A percentile compares a stretch with the other conserved stretches of the same genome.
phyloP scores from a whole-genome alignment of 441 rosid genomes.

The Pelargonium fulgidum region DNA sequence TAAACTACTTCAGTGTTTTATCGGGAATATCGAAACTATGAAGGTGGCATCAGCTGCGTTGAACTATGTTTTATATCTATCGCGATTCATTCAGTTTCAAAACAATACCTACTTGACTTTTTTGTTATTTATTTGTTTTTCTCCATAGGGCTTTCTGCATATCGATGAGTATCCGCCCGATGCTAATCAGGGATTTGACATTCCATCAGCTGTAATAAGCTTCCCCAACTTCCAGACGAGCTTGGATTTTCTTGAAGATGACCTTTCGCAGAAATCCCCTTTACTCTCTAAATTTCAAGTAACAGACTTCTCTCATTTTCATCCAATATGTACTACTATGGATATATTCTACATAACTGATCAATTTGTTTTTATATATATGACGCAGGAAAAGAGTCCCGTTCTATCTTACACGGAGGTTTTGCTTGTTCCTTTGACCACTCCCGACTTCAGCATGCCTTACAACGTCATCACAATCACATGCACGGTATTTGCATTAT shows the following conservation, averaged over 20 bases:
- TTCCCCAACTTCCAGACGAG: constrained; percentile 54
- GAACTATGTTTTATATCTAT: not conserved
- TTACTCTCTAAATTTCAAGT: constrained; percentile 62
- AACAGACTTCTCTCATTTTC: constrained; percentile 3
- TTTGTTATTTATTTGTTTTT: constrained; percentile 23
- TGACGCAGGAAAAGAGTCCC: constrained; percentile 54
- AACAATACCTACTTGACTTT: not conserved
- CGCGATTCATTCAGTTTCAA: constrained; percentile 5
- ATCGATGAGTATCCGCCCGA: constrained; percentile 95
- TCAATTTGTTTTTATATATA: constrained; percentile 14
- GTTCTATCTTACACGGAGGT: constrained; percentile 81
- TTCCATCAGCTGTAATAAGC: constrained; percentile 81
- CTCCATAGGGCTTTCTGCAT: constrained; percentile 72
- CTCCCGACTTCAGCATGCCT: constrained; percentile 99
- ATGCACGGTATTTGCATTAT: constrained; percentile 86
- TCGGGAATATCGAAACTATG: not conserved
- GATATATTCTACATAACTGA: constrained; percentile 6
- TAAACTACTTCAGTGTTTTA: not conserved
- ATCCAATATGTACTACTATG: constrained; percentile 8
- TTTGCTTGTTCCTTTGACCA: constrained; percentile 78
- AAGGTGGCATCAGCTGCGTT: not conserved
- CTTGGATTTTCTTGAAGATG: constrained; percentile 35
- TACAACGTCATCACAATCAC: constrained; percentile 94
- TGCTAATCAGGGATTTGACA: constrained; percentile 97
- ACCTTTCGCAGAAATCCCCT: constrained; percentile 32